Base-by-base conservation (phyloP, 192 early-diverging fungal genomes). In the Coemansia sp. region DNA sequence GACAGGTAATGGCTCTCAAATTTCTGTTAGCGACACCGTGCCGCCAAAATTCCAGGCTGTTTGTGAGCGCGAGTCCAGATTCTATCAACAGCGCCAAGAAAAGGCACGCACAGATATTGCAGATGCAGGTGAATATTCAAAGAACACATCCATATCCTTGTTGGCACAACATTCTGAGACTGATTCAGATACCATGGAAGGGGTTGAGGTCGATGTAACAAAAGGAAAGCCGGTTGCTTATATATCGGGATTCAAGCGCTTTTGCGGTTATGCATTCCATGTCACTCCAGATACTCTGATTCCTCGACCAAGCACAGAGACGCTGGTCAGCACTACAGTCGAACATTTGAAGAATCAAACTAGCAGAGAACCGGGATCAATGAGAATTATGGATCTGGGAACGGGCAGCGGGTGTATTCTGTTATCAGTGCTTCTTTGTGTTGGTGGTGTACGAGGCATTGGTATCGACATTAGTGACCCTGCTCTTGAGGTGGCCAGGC, bases 331-430 rank as follows among this genome's bases (percentile, higher is more conserved):
- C 11, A 76, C 89, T 6, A 75, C 85, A 3, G 54, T 87, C 16
- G 56, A 62, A 4, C 18, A 70, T 41, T 37, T 84, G 40, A 13
- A 51, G 6, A 62, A 40, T 36, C 13, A 1, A 10, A 45, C 21
- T 13, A 43, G 7, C 15, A 49, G 21, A 21, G 61, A 26, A 15
- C 2, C 54, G 41, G 64, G 51, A 64, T 22, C 57, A 59, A n/a
- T 16, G 5, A 57, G 72, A 8, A 65, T 91, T 13, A 41, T 93
- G 61, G 92, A 93, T 70, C 72, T 93, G 6, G 92, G 92, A 3
- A 93, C 92, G 3, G 92, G 92, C 1, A 86, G 84, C 58, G 92
- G 92, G 0, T 91, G 90, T 68, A 66, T 93, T 15, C 59, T 93
- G 1, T 13, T 93, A 8, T 85, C 92, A 0, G 62, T 84, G 7